Evolutionary conservation across 2,329 filamentous ascomycete species (phyloP).

Genomic region (Didymella sp.): DNA sequence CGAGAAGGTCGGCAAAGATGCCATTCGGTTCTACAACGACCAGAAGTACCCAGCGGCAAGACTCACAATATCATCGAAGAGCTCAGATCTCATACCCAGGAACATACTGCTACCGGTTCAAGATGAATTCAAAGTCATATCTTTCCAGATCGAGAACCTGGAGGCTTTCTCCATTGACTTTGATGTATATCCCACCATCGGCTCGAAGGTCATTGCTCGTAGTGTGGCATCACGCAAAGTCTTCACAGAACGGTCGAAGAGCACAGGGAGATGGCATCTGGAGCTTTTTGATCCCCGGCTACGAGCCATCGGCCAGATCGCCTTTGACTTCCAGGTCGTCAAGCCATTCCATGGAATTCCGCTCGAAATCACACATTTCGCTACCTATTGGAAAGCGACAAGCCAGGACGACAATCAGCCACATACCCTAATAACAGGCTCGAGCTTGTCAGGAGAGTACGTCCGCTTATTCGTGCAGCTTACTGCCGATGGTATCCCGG

Average conservation of each 20-base stretch:
- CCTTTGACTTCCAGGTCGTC: slow-evolving; percentile 93
- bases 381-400: slow-evolving; percentile 99
- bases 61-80: slow-evolving; percentile 94
- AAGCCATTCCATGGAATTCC: slow-evolving; percentile 93
- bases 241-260: slow-evolving; percentile 77
- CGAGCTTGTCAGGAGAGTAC: slow-evolving; percentile 95
- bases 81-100: slow-evolving; percentile 93
- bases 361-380: slow-evolving; percentile 95
- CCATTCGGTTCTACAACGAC: slow-evolving; percentile 94
- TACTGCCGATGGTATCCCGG: slow-evolving; percentile 84
- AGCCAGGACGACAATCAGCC: slow-evolving; percentile 88
- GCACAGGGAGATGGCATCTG: slow-evolving; percentile 79
- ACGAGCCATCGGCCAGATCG: slow-evolving; percentile 90
- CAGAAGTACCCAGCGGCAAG: slow-evolving; percentile 95
- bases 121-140: slow-evolving; percentile 91
- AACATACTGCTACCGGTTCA: slow-evolving; percentile 96
- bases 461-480: slow-evolving; percentile 90
- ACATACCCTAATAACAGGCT: slow-evolving; percentile 89
- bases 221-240: slow-evolving; percentile 88
- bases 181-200: slow-evolving; percentile 96
- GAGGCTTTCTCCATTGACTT: slow-evolving; percentile 95
- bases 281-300: slow-evolving; percentile 92
- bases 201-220: slow-evolving; percentile 95
- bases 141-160: slow-evolving; percentile 94
- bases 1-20: slow-evolving; percentile 73